Evolutionary conservation across 1,284 basidiomycete genomes (phyloP).

Genomic region (Earliella scabrosa): DNA sequence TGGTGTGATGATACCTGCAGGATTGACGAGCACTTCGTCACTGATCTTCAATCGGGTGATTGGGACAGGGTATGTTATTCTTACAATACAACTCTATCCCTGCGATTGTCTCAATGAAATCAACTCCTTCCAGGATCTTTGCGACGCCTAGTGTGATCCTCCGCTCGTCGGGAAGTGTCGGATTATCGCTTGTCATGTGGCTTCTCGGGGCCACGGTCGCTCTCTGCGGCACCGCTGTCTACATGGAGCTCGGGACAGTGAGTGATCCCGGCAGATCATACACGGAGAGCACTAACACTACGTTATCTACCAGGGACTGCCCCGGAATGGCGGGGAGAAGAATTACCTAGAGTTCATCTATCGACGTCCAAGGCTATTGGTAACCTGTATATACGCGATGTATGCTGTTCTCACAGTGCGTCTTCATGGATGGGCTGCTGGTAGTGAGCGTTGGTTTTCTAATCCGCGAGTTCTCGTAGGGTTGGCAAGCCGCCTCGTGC

Average conservation of each 20-base stretch:
- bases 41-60: no score
- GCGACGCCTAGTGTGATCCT: conserved; percentile 75
- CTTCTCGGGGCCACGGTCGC: conserved; percentile 67
- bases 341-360: conserved; percentile 78
- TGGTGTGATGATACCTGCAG: no score
- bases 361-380: conserved; percentile 62
- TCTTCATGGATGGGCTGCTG: not conserved
- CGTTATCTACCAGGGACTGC: conserved; percentile 54
- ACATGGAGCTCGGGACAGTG: conserved; percentile 75
- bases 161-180: conserved; percentile 64
- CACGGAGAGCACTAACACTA: no score
- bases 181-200: conserved; percentile 72
- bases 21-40: no score
- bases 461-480: conserved; percentile 35
- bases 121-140: conserved; percentile 58
- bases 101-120: no score
- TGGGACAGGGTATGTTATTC: no score
- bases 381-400: conserved; percentile 60
- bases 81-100: no score
- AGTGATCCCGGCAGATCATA: conserved; percentile 21
- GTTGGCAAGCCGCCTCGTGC: conserved; percentile 57
- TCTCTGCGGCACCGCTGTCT: conserved; percentile 69
- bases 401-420: conserved; percentile 65
- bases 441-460: no score
- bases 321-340: conserved; percentile 76